Conservation (phyloP, 1,284 basidiomycete genomes). For the Sporisorium graminicola region DNA sequence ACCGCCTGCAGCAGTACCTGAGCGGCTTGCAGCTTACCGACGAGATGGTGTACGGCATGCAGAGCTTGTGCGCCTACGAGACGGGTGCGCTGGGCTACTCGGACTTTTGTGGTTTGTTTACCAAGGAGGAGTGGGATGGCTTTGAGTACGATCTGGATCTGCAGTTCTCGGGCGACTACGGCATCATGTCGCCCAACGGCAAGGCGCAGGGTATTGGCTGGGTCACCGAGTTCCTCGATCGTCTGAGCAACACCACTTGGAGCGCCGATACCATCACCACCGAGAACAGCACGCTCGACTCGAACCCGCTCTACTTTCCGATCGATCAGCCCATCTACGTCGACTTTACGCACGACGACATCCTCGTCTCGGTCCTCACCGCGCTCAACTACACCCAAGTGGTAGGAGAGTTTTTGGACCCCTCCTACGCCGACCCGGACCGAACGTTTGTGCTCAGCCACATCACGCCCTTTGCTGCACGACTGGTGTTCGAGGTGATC, state of each 20-base stretch:
- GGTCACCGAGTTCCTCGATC: slow-evolving; percentile 71
- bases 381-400: slow-evolving; percentile 65
- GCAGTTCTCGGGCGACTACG: slow-evolving; percentile 73
- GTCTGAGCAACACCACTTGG: slow-evolving; percentile 52
- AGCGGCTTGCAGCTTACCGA: slow-evolving; percentile 70
- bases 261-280: slow-evolving; percentile 45
- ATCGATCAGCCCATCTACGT: slow-evolving; percentile 63
- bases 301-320: slow-evolving; percentile 57
- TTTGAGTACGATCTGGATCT: slow-evolving; percentile 77
- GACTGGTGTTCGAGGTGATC: slow-evolving; percentile 56
- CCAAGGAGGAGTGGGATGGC: slow-evolving; percentile 86
- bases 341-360: slow-evolving; percentile 65
- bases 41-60: slow-evolving; percentile 59
- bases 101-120: slow-evolving; percentile 88
- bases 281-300: slow-evolving; percentile 62
- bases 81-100: slow-evolving; percentile 58
- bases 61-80: slow-evolving; percentile 70
- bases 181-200: slow-evolving; percentile 82
- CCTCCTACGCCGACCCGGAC: slow-evolving; percentile 34
- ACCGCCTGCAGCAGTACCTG: slow-evolving; percentile 60
- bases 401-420: slow-evolving; percentile 49
- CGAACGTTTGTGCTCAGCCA: slow-evolving; percentile 54
- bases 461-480: slow-evolving; percentile 58
- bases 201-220: slow-evolving; percentile 86
- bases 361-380: slow-evolving; percentile 59